Evolutionary conservation across 495 filamentous ascomycete species (phyloP), one percentile per base, ranked within the genome.

Genomic region (Talaromyces borbonicus): DNA sequence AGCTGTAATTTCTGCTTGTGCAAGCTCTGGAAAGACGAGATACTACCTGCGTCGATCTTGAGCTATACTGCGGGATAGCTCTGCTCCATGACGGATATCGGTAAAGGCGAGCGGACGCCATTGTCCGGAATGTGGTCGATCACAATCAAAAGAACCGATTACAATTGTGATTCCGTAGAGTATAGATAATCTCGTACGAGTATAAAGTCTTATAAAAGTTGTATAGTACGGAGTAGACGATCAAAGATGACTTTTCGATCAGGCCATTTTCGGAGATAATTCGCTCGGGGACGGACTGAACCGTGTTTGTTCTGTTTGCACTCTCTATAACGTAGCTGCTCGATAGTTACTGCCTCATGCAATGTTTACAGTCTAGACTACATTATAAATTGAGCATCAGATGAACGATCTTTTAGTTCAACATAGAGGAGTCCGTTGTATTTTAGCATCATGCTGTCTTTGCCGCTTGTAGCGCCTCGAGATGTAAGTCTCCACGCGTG

Each of bases 391-490:
- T n/a, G n/a, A n/a, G n/a, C n/a, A n/a, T n/a, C n/a, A n/a, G n/a
- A n/a, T n/a, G n/a, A n/a, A n/a, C n/a, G n/a, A n/a, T n/a, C n/a
- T n/a, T n/a, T n/a, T n/a, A n/a, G n/a, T n/a, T n/a, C n/a, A n/a
- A n/a, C n/a, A n/a, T n/a, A n/a, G n/a, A n/a, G n/a, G n/a, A n/a
- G n/a, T n/a, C n/a, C n/a, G n/a, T n/a, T n/a, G n/a, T n/a, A n/a
- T n/a, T n/a, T n/a, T n/a, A n/a, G n/a, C 30, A 35, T 19, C 8
- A 74, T 85, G 55, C 72, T 79, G 27, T 74, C 84, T 25, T 75
- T 90, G n/a, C 84, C 85, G 8, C 74, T 78, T 50, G 72, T 90
- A 48, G 71, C 74, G 29, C 83, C 85, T 18, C 81, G 77, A 52
- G 81, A 86, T 52, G 85, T 87, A 74, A 56, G 77, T 30, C 8